phyloP scores from a whole-genome alignment of 169 alveolate genomes.

The Neospora caninum region DNA sequence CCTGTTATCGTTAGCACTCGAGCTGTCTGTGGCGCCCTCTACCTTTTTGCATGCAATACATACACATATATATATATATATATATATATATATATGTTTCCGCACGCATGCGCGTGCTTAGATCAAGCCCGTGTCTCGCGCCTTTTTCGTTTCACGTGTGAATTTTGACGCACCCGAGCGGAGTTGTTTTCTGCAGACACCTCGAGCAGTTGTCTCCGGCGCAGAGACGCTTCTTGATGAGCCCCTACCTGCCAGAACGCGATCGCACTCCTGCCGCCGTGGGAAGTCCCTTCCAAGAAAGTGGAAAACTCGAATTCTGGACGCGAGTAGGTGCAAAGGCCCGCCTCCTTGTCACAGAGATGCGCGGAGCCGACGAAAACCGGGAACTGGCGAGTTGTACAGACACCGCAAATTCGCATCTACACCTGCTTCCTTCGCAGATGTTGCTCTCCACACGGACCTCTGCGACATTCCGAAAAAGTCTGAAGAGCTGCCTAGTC shows the following conservation, averaged over 20 bases:
- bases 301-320: constrained; percentile 1
- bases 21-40: too few relatives aligned
- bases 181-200: background rate
- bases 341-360: background rate
- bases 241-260: constrained; percentile 6
- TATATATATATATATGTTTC: too few relatives aligned
- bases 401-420: background rate
- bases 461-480: background rate
- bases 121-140: background rate
- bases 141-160: too few relatives aligned
- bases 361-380: background rate
- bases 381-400: background rate
- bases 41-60: too few relatives aligned
- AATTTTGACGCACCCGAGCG: background rate
- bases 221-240: constrained; percentile 2
- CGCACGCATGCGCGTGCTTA: background rate
- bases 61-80: too few relatives aligned
- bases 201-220: background rate
- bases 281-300: constrained; percentile 22
- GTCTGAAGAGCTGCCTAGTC: too few relatives aligned
- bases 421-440: background rate
- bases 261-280: background rate
- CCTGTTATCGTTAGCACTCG: too few relatives aligned
- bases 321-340: background rate
- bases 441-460: background rate